Percentiles rank a stretch among this genome's conserved stretches.
Evolutionary conservation across 2,329 filamentous ascomycete genomes (phyloP).

Genomic region (Bertia moriformis): DNA sequence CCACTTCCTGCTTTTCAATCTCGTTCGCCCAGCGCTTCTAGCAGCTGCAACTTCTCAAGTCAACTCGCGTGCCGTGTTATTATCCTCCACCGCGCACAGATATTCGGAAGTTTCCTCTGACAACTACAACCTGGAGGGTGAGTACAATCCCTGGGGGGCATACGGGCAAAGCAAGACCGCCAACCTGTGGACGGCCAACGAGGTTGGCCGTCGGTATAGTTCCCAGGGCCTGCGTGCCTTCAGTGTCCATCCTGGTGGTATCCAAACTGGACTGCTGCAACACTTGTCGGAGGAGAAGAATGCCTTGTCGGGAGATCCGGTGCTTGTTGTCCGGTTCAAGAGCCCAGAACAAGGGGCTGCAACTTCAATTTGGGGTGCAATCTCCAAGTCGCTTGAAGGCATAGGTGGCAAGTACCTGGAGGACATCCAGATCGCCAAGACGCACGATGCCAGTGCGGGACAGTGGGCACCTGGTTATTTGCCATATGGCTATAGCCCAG

Average conservation of each 20-base stretch:
- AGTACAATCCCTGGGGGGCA: conserved; percentile 17
- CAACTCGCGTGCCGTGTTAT: not conserved
- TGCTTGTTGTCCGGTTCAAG: conserved; percentile 11
- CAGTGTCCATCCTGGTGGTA: conserved; percentile 24
- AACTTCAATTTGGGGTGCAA: conserved; percentile 27
- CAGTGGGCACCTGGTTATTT: conserved; percentile 8
- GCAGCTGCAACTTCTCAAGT: not conserved
- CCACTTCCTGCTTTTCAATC: not conserved
- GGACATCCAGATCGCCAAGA: conserved; percentile 20
- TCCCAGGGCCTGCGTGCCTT: conserved; percentile 19
- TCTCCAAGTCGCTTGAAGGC: conserved; percentile 23
- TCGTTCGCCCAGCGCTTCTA: not conserved
- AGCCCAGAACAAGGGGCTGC: conserved; percentile 28
- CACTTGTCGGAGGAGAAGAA: conserved; percentile 8
- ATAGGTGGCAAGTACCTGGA: conserved; percentile 29
- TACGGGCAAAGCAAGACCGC: conserved; percentile 35
- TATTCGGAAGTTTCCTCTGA: conserved; percentile 13
- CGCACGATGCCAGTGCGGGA: conserved; percentile 8
- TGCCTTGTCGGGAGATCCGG: conserved; percentile 6
- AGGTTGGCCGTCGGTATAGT: conserved; percentile 28
- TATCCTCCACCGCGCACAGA: not conserved
- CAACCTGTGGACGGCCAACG: conserved; percentile 29
- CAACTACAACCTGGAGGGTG: conserved; percentile 21
- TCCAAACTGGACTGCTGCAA: conserved; percentile 13
- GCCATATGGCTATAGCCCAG: conserved; percentile 18